Conservation (phyloP, 2,329 filamentous ascomycete genomes). For the Phaeosphaeriaceae sp. region DNA sequence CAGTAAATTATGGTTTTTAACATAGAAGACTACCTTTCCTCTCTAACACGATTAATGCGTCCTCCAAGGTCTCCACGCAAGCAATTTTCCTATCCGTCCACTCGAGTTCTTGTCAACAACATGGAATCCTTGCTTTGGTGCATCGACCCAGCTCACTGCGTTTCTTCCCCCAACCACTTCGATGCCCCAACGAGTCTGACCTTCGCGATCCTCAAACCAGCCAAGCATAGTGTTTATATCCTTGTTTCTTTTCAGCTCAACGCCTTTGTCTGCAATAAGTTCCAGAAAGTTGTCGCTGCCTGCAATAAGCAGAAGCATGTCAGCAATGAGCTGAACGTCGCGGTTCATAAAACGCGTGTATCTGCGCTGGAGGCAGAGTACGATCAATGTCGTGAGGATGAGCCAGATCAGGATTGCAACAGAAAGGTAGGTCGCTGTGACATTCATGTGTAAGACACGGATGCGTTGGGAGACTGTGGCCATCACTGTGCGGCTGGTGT, state of each 20-base stretch:
- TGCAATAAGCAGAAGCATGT: conserved; percentile 30
- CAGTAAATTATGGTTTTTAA: neutral
- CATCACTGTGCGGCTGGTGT: conserved; percentile 13
- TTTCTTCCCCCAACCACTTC: conserved; percentile 29
- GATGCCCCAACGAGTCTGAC: conserved; percentile 29
- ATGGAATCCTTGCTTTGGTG: conserved; percentile 13
- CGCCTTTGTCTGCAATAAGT: conserved; percentile 22
- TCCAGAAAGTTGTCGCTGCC: conserved; percentile 31
- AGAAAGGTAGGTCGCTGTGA: conserved; percentile 25
- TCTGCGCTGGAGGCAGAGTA: conserved; percentile 22
- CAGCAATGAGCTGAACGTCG: conserved; percentile 32
- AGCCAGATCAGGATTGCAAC: conserved; percentile 29
- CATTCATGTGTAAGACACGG: conserved; percentile 28
- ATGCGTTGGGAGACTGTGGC: conserved; percentile 21
- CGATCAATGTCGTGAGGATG: conserved; percentile 18
- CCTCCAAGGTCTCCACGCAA: neutral
- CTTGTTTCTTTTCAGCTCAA: conserved; percentile 15
- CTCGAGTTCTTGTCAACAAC: conserved; percentile 2
- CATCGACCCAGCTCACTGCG: conserved; percentile 24
- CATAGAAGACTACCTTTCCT: conserved; percentile 8
- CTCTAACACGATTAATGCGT: conserved; percentile 7
- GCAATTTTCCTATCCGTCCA: neutral
- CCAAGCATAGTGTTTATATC: conserved; percentile 23
- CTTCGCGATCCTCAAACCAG: conserved; percentile 29
- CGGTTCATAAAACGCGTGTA: conserved; percentile 23